Evolutionary conservation across 2,329 filamentous ascomycete genomes (phyloP).

Genomic region (Penicillium psychrosexuale): DNA sequence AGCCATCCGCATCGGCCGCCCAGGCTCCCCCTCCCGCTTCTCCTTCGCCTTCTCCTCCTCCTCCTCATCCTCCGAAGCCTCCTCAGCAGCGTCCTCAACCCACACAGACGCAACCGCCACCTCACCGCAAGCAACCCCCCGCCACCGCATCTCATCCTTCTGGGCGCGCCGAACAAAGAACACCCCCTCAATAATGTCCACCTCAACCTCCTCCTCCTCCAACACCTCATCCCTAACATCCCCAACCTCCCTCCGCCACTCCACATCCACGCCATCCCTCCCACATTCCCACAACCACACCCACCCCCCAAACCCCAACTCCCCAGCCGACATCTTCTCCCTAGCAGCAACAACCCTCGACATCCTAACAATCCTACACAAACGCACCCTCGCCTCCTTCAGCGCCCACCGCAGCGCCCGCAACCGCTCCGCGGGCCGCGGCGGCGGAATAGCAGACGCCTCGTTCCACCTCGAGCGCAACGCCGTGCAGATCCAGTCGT

Average conservation of each 20-base stretch:
- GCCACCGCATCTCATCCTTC: conserved; percentile 17
- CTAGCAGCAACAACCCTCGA: conserved; percentile 59
- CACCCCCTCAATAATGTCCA: conserved; percentile 24
- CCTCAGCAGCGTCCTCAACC: conserved; percentile 11
- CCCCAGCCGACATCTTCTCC: conserved; percentile 55
- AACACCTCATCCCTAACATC: conserved; percentile 10
- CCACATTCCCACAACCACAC: conserved; percentile 27
- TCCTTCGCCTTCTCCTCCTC: conserved; percentile 35
- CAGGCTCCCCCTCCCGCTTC: conserved; percentile 29
- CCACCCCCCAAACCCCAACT: conserved; percentile 10
- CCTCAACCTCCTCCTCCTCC: conserved; percentile 14
- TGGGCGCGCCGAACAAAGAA: conserved; percentile 20
- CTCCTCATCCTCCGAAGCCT: conserved; percentile 29
- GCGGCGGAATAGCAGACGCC: conserved; percentile 52
- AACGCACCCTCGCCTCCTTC: conserved; percentile 56
- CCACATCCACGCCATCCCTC: conserved; percentile 29
- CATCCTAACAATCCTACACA: conserved; percentile 58
- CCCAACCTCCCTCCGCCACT: conserved; percentile 28
- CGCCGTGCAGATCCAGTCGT: conserved; percentile 53
- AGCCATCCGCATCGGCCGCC: conserved; percentile 33
- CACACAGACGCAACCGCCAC: not conserved
- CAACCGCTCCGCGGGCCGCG: conserved; percentile 48
- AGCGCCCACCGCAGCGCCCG: conserved; percentile 54
- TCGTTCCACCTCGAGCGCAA: conserved; percentile 56
- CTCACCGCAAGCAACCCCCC: not conserved